Percentiles rank a stretch among this genome's conserved stretches.
phyloP scores from a whole-genome alignment of 192 early-diverging fungal species.

The Backusella morwellensis region DNA sequence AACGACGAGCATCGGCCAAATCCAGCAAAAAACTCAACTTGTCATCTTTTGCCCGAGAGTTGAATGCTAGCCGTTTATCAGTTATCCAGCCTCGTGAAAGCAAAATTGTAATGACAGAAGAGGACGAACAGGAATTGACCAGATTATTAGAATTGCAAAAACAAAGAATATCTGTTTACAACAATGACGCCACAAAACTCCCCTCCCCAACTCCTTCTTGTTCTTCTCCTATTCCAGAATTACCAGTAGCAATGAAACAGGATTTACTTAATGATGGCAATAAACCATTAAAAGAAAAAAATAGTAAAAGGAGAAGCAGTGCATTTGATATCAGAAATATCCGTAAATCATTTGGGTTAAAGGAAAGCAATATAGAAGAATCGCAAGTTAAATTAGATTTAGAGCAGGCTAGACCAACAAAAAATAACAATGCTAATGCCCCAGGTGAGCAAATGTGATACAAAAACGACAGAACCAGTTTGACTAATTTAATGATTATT shows the following conservation, averaged over 20 bases:
- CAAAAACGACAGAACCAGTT: background rate
- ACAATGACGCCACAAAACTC: background rate
- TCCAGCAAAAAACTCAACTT: conserved; percentile 13
- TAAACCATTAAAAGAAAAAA: background rate
- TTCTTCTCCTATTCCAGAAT: conserved; percentile 1
- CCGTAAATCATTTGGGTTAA: background rate
- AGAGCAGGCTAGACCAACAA: background rate
- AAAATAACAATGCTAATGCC: background rate
- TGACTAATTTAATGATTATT: conserved; percentile 3
- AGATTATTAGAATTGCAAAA: conserved; percentile 11
- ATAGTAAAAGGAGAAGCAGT: background rate
- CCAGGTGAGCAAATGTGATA: background rate
- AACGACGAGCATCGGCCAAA: background rate
- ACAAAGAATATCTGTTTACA: background rate
- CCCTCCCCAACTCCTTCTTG: background rate
- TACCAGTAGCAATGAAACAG: background rate
- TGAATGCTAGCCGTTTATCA: conserved; percentile 25
- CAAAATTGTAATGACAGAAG: conserved; percentile 18
- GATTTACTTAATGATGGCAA: background rate
- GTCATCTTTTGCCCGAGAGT: conserved; percentile 21
- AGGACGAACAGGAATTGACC: conserved; percentile 21
- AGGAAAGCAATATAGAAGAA: background rate
- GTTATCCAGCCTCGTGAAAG: conserved; percentile 21
- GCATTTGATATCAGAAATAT: background rate
- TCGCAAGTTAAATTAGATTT: background rate